Conservation (phyloP, 2,329 filamentous ascomycete species). For the Botrytis elliptica region DNA sequence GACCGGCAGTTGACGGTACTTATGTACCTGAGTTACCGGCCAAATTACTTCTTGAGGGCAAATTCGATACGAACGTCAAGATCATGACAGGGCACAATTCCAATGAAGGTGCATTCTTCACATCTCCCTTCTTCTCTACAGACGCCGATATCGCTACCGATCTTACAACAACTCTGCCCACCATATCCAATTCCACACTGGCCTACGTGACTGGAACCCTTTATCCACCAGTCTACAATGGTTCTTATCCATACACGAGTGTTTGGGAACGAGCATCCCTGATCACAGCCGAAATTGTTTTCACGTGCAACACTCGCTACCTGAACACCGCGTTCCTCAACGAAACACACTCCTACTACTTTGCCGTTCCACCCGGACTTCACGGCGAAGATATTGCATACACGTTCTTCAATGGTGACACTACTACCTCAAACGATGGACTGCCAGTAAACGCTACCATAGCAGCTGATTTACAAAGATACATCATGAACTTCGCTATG, state of each 20-base stretch:
- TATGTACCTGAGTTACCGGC: conserved; percentile 49
- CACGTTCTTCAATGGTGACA: conserved; percentile 50
- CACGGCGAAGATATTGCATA: conserved; percentile 54
- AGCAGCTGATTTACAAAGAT: conserved; percentile 41
- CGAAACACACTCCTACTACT: conserved; percentile 52
- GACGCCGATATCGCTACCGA: conserved; percentile 23
- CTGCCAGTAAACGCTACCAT: conserved; percentile 36
- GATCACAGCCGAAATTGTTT: conserved; percentile 45
- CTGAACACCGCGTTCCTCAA: conserved; percentile 48
- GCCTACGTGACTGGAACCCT: conserved; percentile 45
- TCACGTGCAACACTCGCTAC: conserved; percentile 53
- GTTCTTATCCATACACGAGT: conserved; percentile 46
- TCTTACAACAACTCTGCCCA: conserved; percentile 27
- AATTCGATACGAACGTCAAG: conserved; percentile 46
- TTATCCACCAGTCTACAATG: conserved; percentile 51
- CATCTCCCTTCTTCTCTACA: conserved; percentile 35
- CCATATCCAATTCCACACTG: conserved; percentile 25
- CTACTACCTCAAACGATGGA: conserved; percentile 29
- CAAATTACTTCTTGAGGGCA: conserved; percentile 44
- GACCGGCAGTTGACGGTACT: conserved; percentile 48
- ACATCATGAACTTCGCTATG: conserved; percentile 41
- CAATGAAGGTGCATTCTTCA: conserved; percentile 41
- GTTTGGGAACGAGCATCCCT: conserved; percentile 45
- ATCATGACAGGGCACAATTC: conserved; percentile 48
- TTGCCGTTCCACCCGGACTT: conserved; percentile 51